Percentiles rank a stretch among this genome's conserved stretches.
phyloP scores from a whole-genome alignment of 1,139 yeast species.

The Yamadazyma dushanensis region DNA sequence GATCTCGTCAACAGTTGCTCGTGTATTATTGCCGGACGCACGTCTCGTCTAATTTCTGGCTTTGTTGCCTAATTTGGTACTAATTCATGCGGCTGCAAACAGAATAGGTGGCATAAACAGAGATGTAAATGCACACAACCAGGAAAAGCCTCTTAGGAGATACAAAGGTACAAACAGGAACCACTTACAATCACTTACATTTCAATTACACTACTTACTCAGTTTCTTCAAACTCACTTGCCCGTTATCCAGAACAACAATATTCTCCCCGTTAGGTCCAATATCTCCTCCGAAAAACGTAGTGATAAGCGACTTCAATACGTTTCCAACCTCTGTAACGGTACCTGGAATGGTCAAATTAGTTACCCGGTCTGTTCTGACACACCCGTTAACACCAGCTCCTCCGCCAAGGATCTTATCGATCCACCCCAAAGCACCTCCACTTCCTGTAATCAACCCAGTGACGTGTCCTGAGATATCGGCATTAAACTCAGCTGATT shows the following conservation, averaged over 20 bases:
- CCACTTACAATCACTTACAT: no score
- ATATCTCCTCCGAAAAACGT: conserved; percentile 14
- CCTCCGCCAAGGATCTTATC: conserved; percentile 20
- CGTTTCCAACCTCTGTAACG: conserved; percentile 2
- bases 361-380: conserved; percentile 19
- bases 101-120: no score
- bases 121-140: no score
- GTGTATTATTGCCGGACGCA: no score
- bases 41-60: no score
- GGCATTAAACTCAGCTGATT: conserved; percentile 29
- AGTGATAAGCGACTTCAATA: conserved; percentile 11
- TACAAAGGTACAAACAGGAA: no score
- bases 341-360: conserved; percentile 28
- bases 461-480: conserved; percentile 25
- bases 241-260: conserved; percentile 5
- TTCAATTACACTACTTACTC: no score
- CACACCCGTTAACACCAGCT: conserved; percentile 28
- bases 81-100: no score
- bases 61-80: no score
- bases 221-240: no score
- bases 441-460: conserved; percentile 27
- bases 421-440: conserved; percentile 33
- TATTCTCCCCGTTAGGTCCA: conserved; percentile 20
- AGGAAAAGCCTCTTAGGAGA: no score
- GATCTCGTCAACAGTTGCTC: no score